Conservation (phyloP, 106 monocot genomes). For the Dactylorhiza incarnata region DNA sequence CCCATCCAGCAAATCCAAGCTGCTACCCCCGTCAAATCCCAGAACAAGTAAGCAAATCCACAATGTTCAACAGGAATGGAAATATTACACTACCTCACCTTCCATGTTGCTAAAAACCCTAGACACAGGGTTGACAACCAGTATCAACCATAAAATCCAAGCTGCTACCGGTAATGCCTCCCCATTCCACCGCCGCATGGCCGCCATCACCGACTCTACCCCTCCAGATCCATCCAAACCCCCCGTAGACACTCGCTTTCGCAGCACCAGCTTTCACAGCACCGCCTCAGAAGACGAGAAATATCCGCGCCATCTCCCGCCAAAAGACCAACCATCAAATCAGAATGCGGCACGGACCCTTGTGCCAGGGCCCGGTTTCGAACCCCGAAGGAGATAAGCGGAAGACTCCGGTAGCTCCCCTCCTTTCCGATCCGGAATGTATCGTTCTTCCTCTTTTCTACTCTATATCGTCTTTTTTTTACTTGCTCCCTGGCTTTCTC, state of each 20-base stretch:
- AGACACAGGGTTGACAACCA: not conserved
- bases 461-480: not conserved
- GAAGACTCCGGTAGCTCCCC: not conserved
- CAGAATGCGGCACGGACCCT: not conserved
- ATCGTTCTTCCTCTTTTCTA: not conserved
- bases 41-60: no score
- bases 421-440: not conserved
- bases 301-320: not conserved
- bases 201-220: not conserved
- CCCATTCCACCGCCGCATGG: not conserved
- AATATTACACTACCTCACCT: not conserved
- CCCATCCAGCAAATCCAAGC: no score
- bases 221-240: slow-evolving; percentile 3
- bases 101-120: slow-evolving; percentile 4
- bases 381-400: not conserved
- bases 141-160: not conserved
- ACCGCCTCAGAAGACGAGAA: no score
- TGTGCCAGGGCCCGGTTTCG: not conserved
- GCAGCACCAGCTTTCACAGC: not conserved
- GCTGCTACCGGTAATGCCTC: not conserved
- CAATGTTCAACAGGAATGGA: not conserved
- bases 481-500: not conserved
- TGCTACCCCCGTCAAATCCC: no score
- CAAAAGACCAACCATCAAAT: not conserved
- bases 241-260: not conserved